Conservation (phyloP, 129 eudicot species). For the Ambrosia artemisiifolia region DNA sequence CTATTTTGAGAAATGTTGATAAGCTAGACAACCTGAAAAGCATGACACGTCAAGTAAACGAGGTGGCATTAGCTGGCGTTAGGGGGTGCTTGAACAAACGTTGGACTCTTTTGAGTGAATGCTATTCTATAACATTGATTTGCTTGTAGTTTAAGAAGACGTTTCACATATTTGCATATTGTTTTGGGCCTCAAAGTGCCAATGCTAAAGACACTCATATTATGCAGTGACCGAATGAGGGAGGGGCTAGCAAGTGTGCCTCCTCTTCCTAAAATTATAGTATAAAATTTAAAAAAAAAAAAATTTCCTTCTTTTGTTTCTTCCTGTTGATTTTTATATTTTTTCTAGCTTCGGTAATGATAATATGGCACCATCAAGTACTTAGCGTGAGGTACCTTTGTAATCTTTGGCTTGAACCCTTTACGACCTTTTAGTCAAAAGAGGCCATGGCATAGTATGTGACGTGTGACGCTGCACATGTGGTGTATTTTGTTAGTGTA, state of each 20-base stretch:
- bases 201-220: neutral
- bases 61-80: neutral
- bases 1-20: slow-evolving; percentile 2
- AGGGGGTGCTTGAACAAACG: neutral
- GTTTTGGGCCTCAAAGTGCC: neutral
- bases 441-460: neutral
- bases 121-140: neutral
- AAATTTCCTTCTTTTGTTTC: neutral
- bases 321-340: neutral
- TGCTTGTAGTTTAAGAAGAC: neutral
- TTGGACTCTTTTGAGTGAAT: neutral
- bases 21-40: slow-evolving; percentile 8
- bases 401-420: neutral
- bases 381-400: neutral
- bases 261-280: neutral
- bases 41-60: neutral
- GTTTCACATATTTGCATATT: neutral
- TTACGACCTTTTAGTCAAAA: neutral
- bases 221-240: neutral
- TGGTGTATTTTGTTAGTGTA: neutral
- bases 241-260: neutral
- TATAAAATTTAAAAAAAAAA: neutral
- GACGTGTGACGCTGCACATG: neutral
- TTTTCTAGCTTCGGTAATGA: neutral
- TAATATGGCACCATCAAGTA: neutral